Percentiles rank a stretch among this genome's conserved stretches.
phyloP scores from a whole-genome alignment of 495 filamentous ascomycete genomes.

The Penicillium robsamsonii region DNA sequence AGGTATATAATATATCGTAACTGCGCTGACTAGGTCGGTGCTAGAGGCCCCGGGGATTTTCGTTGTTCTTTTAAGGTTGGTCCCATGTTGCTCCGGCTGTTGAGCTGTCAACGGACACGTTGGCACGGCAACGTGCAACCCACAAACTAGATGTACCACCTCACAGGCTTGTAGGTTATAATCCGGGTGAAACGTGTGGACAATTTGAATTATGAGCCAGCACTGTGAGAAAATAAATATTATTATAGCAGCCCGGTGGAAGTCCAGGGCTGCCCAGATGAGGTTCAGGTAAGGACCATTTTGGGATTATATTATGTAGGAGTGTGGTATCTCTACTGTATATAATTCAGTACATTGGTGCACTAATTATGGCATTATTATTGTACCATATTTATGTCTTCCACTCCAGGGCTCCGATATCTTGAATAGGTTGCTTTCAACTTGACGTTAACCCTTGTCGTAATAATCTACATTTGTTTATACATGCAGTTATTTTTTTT shows the following conservation, averaged over 20 bases:
- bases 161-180: not conserved
- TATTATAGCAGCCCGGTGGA: not conserved
- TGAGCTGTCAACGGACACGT: slow-evolving; percentile 15
- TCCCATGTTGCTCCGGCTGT: not conserved
- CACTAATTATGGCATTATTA: not conserved
- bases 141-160: not conserved
- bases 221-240: not conserved
- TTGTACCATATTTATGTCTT: too few relatives aligned
- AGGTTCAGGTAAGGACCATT: not conserved
- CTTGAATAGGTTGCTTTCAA: not conserved
- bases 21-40: not conserved
- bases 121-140: slow-evolving; percentile 18
- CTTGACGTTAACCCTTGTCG: not conserved
- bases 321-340: not conserved
- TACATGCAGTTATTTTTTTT: too few relatives aligned
- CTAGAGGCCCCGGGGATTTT: not conserved
- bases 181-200: not conserved
- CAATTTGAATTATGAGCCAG: not conserved
- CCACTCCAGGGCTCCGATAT: not conserved
- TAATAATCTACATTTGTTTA: not conserved
- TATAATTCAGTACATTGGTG: not conserved
- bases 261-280: not conserved
- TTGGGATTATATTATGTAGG: not conserved
- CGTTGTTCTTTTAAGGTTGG: slow-evolving; percentile 3
- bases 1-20: not conserved